A percentile compares a stretch with the other conserved stretches of the same genome.
These are phyloP conservation scores for Ophiostoma australiae DNA, from an alignment of 2,329 filamentous ascomycete species.

Conservation along the genomic window DNA sequence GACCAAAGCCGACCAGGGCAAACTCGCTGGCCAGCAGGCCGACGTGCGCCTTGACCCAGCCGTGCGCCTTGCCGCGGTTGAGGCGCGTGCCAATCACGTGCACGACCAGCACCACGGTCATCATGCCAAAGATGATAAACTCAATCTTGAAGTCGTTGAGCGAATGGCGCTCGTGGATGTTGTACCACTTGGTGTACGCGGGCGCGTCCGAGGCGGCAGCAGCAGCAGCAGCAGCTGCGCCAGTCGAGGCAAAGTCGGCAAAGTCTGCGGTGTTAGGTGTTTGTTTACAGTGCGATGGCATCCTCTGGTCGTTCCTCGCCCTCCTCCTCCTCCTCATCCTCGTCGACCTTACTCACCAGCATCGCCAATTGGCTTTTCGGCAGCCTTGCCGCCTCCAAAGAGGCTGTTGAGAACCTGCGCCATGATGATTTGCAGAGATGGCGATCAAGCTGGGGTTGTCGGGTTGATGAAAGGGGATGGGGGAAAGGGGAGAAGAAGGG, in stretches of 20 bases:
- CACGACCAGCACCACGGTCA: conserved; percentile 68
- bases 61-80: conserved; percentile 74
- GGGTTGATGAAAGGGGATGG: conserved; percentile 14
- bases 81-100: conserved; percentile 75
- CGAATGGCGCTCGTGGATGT: conserved; percentile 84
- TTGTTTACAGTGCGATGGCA: background rate
- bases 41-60: conserved; percentile 73
- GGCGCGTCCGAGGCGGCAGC: conserved; percentile 45
- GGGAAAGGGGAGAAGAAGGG: conserved; percentile 11
- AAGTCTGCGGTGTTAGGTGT: conserved; percentile 59
- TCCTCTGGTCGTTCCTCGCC: too few relatives aligned
- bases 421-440: conserved; percentile 37
- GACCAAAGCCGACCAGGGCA: conserved; percentile 75
- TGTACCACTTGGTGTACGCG: conserved; percentile 94
- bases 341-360: conserved; percentile 50
- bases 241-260: conserved; percentile 82
- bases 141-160: conserved; percentile 82
- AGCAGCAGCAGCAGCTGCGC: conserved; percentile 47
- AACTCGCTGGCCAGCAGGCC: conserved; percentile 74
- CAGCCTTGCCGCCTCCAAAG: conserved; percentile 62
- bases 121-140: conserved; percentile 70
- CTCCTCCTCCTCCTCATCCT: background rate
- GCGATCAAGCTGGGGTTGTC: conserved; percentile 18
- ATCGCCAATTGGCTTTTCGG: conserved; percentile 51
- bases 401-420: conserved; percentile 61